phyloP scores from a whole-genome alignment of 1,139 yeast genomes.

The Saccharomyces pastorianus region DNA sequence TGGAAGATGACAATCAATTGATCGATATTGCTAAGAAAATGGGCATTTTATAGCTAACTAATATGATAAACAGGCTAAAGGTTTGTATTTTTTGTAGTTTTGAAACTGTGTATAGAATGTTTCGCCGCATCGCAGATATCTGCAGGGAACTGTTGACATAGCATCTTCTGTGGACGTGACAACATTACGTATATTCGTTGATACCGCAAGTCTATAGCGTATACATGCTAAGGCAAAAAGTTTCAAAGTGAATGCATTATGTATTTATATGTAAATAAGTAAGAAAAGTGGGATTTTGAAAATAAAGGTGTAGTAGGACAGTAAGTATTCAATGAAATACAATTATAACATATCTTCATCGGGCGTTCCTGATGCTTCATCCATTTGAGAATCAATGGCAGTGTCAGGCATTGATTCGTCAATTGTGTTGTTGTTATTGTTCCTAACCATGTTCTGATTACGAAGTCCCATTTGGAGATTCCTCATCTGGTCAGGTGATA shows the following conservation, averaged over 20 bases:
- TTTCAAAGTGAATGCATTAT: background rate
- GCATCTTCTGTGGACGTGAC: background rate
- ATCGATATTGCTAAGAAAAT: slow-evolving; percentile 13
- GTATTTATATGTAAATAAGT: background rate
- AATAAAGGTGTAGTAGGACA: background rate
- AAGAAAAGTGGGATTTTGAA: background rate
- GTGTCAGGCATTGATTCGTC: slow-evolving; percentile 10
- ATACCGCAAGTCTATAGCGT: background rate
- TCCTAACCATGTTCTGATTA: slow-evolving; percentile 8
- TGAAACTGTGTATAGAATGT: background rate
- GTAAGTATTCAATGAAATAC: background rate
- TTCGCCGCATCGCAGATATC: background rate
- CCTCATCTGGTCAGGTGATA: slow-evolving; percentile 23
- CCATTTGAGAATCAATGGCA: slow-evolving; percentile 12
- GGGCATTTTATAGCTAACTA: slow-evolving; percentile 4
- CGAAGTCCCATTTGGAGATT: slow-evolving; percentile 23
- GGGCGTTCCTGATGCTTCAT: slow-evolving; percentile 24
- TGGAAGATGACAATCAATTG: slow-evolving; percentile 17
- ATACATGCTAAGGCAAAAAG: background rate
- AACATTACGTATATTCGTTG: background rate
- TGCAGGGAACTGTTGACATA: background rate
- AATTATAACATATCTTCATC: slow-evolving; percentile 22
- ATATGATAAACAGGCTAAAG: background rate
- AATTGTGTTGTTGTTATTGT: slow-evolving; percentile 1
- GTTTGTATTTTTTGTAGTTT: background rate